Conservation (phyloP, 306 rosid genomes). For the Arachis hypogaea region DNA sequence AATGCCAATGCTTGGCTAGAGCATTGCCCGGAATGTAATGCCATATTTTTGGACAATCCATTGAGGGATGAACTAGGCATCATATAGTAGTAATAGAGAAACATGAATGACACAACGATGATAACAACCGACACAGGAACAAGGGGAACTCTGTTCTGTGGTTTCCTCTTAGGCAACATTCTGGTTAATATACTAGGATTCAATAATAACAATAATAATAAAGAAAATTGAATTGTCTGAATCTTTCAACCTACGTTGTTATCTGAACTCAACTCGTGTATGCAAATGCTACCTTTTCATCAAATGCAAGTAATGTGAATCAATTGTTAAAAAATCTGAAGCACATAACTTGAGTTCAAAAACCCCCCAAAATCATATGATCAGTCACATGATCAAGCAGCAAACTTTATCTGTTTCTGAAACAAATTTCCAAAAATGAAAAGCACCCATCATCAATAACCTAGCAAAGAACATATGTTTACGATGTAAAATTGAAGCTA, state of each 20-base stretch:
- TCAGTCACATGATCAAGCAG: background rate
- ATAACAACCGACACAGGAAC: slow-evolving; percentile 43
- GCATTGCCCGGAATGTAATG: slow-evolving; percentile 44
- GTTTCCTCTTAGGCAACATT: slow-evolving; percentile 49
- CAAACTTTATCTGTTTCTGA: slow-evolving; percentile 21
- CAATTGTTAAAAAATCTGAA: background rate
- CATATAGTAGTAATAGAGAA: slow-evolving; percentile 49
- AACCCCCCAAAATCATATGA: background rate
- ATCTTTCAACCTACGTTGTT: background rate
- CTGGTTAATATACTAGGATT: slow-evolving; percentile 38
- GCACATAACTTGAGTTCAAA: background rate
- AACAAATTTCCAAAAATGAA: slow-evolving; percentile 1
- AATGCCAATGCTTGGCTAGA: slow-evolving; percentile 39
- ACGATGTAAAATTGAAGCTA: background rate
- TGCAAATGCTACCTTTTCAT: slow-evolving; percentile 5
- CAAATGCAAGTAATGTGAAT: background rate
- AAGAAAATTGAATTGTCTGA: slow-evolving; percentile 20
- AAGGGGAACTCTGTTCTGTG: slow-evolving; percentile 45
- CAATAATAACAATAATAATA: slow-evolving; percentile 1
- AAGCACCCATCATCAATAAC: slow-evolving; percentile 1
- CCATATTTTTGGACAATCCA: slow-evolving; percentile 25
- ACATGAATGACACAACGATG: slow-evolving; percentile 40
- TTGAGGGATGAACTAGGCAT: slow-evolving; percentile 30
- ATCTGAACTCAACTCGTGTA: background rate
- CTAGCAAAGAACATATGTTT: slow-evolving; percentile 2